Evolutionary conservation across 1,284 basidiomycete genomes (phyloP), one percentile per base, ranked within the genome.

Genomic region (Bjerkandera adusta): DNA sequence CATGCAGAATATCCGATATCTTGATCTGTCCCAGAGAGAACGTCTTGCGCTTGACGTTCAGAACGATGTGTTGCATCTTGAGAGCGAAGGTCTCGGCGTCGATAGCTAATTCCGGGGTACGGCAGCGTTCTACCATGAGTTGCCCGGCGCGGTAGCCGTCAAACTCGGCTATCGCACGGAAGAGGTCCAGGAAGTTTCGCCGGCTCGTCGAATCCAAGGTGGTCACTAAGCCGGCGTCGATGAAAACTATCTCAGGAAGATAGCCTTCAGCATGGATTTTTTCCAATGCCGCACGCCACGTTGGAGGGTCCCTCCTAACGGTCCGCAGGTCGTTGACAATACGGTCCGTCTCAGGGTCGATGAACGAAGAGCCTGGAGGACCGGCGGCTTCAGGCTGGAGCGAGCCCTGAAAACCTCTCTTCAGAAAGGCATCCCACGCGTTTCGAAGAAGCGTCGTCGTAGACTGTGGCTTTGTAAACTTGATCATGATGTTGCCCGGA

Each of bases 401-500:
- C 54, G 57, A 70, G 37, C 55, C 44, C 49, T 69, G 48, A 22
- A 59, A 55, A 36, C 56, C 59, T n/a, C 35, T 43, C n/a, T 45
- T 25, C 52, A 72, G 60, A 26, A 79, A 51, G 16, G 68, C 66
- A 10, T 61, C 55, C 60, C 75, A 80, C 35, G 85, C 68, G 58
- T 77, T 77, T 53, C 71, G 68, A 36, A 86, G 65, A 36, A 91
- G 67, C 51, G 77, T 74, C 40, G 73, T 68, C 2, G 81, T 83
- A 1, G 82, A 77, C 6, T 81, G 75, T 0, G 90, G 90, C 62
- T 88, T 89, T 64, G 85, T 86, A 68, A 98, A 97, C 64, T 95
- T 96, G 70, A 97, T 85, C 88, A 98, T 93, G 67, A 97, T 96
- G 66, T 97, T 97, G 24, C 96, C 96, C 0, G 93, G 92, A 66